phyloP scores from a whole-genome alignment of 2,329 filamentous ascomycete genomes.

The Claviceps pazoutovae region DNA sequence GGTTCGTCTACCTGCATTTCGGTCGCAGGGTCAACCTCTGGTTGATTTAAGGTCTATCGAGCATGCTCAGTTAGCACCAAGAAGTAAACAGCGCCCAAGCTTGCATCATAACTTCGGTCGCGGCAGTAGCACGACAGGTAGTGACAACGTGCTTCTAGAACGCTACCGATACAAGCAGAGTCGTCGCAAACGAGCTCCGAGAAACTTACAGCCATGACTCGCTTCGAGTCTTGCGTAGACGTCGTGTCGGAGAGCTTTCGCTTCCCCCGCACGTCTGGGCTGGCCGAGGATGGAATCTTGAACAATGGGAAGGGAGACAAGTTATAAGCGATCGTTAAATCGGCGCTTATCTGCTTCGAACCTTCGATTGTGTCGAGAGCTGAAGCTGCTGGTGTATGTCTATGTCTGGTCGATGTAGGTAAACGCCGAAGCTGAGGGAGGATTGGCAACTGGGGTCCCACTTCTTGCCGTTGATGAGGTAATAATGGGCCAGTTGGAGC shows the following conservation, averaged over 20 bases:
- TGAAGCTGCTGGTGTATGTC: not conserved
- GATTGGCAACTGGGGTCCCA: not conserved
- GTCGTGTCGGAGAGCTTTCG: slow-evolving; percentile 52
- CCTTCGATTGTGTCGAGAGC: not conserved
- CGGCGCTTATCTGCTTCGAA: not conserved
- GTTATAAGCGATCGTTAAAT: not conserved
- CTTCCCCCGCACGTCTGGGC: slow-evolving; percentile 46
- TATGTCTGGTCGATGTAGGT: not conserved
- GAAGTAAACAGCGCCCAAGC: not conserved
- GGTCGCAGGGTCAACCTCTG: slow-evolving; percentile 48
- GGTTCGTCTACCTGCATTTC: slow-evolving; percentile 53
- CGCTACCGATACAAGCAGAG: not conserved
- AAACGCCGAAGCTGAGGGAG: not conserved
- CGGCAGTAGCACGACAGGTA: not conserved
- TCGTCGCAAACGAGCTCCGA: not conserved
- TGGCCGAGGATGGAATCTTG: slow-evolving; percentile 22
- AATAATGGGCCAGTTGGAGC: not conserved
- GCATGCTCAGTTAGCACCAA: slow-evolving; percentile 6
- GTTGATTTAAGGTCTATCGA: slow-evolving; percentile 35
- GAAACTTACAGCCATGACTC: slow-evolving; percentile 46
- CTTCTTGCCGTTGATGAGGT: slow-evolving; percentile 4
- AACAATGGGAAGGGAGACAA: slow-evolving; percentile 2
- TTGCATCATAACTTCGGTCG: not conserved
- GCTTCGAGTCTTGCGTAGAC: slow-evolving; percentile 41
- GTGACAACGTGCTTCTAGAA: not conserved